phyloP scores from a whole-genome alignment of 306 rosid genomes.

The Boehmeria nivea region DNA sequence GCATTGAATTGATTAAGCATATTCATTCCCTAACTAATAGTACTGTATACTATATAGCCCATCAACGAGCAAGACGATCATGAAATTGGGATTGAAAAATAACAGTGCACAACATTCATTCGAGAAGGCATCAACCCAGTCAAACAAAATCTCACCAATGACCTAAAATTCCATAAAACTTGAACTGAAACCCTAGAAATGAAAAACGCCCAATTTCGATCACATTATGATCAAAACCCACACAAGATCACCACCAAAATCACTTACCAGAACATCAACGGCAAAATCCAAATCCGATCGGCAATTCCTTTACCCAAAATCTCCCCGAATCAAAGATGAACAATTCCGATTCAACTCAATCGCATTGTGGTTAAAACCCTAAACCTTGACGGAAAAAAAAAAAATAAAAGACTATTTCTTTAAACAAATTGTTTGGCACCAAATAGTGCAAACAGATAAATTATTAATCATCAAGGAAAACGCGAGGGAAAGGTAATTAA shows the following conservation, averaged over 20 bases:
- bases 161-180: background rate
- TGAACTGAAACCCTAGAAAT: background rate
- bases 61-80: no score
- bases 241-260: background rate
- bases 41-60: no score
- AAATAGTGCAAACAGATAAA: no score
- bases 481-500: background rate
- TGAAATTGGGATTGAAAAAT: no score
- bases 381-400: background rate
- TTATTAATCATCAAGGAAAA: background rate
- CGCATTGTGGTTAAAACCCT: constrained; percentile 9
- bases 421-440: background rate
- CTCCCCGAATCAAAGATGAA: background rate
- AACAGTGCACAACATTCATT: no score
- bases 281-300: background rate
- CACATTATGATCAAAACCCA: background rate
- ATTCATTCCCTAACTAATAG: no score
- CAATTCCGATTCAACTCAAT: background rate
- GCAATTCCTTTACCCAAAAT: background rate
- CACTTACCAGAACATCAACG: background rate
- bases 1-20: no score
- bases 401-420: background rate
- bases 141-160: background rate
- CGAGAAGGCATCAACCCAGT: no score
- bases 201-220: background rate